Base-by-base conservation (phyloP, 306 rosid genomes). In the Sicyos edulis region DNA sequence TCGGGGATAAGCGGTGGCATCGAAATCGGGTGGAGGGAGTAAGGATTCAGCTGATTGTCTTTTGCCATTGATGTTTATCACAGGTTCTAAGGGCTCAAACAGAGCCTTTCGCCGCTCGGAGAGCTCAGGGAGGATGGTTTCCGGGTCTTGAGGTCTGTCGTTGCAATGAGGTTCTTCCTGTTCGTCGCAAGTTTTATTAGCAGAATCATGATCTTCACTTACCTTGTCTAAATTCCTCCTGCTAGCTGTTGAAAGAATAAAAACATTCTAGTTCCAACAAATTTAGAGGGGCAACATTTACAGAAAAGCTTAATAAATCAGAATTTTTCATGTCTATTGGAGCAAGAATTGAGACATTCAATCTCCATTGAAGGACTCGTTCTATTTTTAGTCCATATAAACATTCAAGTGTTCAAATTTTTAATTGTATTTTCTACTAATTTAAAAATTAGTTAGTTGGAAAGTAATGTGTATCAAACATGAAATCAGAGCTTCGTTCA, bases 11-110 rank as follows among this genome's bases (percentile, higher is more conserved):
- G 67, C 61, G 16, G 97, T 64, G 3, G 91, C 78, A 22, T 95
- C 96, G 68, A 95, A 91, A 70, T 95, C 99, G 4, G 99, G 97
- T 0, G 95, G 97, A 59, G 97, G 99, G 76, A 95, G 97, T 56
- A 95, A 78, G 52, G 95, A 87, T 81, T 95, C 99, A 11, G 86
- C 83, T 1, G 86, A 85, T 24, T 85, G 96, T 54, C 87, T 79
- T 60, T 71, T 82, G 17, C 88, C 92, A 65, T 86, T 85, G 63
- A 79, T 73, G 54, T 86, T 81, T 17, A 0, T 74, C n/a, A 74
- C 7, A 13, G 96, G 96, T 71, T 91, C 97, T 73, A 95, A 77
- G 13, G 97, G 96, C 62, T 95, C 97, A 72, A 91, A 95, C 73
- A 95, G 81, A 0, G 99, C 95, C 89, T 82, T 87, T 24, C 87